Evolutionary conservation across 768 basidiomycete species (phyloP).

Genomic region (Boletus sensibilis): DNA sequence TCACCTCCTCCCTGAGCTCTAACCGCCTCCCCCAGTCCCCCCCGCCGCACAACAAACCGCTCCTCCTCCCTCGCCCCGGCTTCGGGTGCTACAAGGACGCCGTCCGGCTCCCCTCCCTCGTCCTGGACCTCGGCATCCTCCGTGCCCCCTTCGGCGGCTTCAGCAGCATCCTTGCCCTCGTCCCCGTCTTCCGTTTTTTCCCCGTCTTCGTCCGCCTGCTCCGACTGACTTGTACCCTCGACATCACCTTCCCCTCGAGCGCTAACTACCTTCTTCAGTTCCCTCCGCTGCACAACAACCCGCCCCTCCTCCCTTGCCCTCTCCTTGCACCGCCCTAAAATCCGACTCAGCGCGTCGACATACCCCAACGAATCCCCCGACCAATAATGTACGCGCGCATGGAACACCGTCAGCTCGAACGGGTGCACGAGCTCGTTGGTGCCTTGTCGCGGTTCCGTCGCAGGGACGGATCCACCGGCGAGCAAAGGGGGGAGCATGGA

Average conservation of each 20-base stretch:
- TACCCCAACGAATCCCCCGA: conserved; percentile 77
- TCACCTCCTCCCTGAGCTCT: neutral
- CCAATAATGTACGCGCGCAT: conserved; percentile 78
- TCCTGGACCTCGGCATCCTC: neutral
- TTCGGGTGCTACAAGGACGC: no score
- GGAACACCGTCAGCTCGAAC: conserved; percentile 64
- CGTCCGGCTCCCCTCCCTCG: neutral
- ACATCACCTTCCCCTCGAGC: neutral
- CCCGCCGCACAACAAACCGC: conserved; percentile 17
- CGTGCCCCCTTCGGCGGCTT: neutral
- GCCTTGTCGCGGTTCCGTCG: conserved; percentile 24
- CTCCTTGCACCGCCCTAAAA: conserved; percentile 59
- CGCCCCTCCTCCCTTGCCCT: conserved; percentile 41
- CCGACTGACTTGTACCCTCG: conserved; percentile 1
- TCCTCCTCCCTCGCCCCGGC: conserved; percentile 41
- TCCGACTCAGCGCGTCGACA: conserved; percentile 65
- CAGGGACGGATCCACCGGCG: neutral
- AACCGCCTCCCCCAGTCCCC: neutral
- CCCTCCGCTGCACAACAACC: conserved; percentile 15
- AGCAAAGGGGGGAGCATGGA: conserved; percentile 4
- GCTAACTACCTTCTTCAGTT: neutral
- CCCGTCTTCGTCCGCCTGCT: neutral
- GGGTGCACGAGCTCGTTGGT: conserved; percentile 27
- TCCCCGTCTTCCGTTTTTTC: neutral
- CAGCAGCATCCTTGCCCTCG: neutral